Base-by-base conservation (phyloP, 2,329 filamentous ascomycete species). In the Claviceps africana region DNA sequence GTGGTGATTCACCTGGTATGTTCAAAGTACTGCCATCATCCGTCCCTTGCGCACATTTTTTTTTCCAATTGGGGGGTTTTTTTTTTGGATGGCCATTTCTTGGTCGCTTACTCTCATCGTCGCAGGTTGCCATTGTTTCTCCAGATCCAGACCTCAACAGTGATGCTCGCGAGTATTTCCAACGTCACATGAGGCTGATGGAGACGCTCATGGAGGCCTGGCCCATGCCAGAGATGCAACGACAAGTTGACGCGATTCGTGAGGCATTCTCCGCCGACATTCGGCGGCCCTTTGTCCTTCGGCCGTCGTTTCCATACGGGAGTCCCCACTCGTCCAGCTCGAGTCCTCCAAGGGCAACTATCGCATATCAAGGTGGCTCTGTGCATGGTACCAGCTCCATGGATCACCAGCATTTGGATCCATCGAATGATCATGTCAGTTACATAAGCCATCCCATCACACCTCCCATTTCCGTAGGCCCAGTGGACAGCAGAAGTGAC, bases 1-100 rank as follows among this genome's bases (percentile, higher is more conserved):
- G 90, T 91, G 25, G 90, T 96, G 68, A 77, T 97, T 51, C 90
- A 97, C 67, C 69, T 97, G 68, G 91, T 96, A 75, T 68, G 88
- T 78, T n/a, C 21, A 19, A 15, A 35, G 11, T n/a, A 40, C 17
- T 30, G 10, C 21, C 17, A 51, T 25, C n/a, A 40, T 40, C 15
- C n/a, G 17, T 19, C 17, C 37, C 37, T 9, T 9, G 9, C n/a
- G n/a, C n/a, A 9, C 30, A 4, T 31, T 31, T 31, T 31, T 31
- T 31, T 31, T 31, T 31, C 49, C 21, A n/a, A n/a, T n/a, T n/a
- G n/a, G n/a, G n/a, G n/a, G n/a, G n/a, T n/a, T n/a, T 19, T 49
- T 21, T 43, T 48, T 22, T 56, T 31, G 33, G 5, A 21, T n/a
- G 25, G 5, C 15, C 22, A 15, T 21, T 21, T 7, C 37, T 31